These are phyloP conservation scores for Tetrahymena borealis DNA, from an alignment of 73 alveolate species.

Conservation along the genomic window DNA sequence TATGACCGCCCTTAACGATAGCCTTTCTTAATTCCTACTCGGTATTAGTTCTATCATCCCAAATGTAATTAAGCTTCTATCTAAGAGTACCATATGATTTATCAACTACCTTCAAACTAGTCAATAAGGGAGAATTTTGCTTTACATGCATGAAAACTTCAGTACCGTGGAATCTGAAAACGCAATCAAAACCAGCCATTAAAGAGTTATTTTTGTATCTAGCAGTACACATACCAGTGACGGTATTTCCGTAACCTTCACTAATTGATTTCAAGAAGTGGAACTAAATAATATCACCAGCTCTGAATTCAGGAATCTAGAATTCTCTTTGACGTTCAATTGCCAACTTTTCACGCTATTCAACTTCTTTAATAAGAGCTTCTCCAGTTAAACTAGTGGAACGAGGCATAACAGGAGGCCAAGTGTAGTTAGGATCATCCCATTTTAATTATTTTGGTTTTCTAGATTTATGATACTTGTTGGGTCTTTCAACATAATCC, in stretches of 20 bases:
- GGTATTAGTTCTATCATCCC: neutral
- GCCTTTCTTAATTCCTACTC: neutral
- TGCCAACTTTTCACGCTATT: neutral
- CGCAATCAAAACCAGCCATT: constrained; percentile 2
- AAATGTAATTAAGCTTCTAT: neutral
- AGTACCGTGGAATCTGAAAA: neutral
- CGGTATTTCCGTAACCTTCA: neutral
- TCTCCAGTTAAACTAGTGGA: neutral
- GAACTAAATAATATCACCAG: neutral
- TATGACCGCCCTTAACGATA: neutral
- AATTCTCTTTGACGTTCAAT: neutral
- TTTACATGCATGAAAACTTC: neutral
- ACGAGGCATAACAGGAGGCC: neutral
- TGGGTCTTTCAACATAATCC: neutral
- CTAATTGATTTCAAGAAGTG: neutral
- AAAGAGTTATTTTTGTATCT: neutral
- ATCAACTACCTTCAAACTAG: neutral
- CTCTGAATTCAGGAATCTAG: neutral
- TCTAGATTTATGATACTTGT: neutral
- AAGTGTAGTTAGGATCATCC: neutral
- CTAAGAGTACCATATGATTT: neutral
- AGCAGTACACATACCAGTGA: constrained; percentile 1
- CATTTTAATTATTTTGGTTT: neutral
- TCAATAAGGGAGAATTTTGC: neutral
- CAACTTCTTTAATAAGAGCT: neutral